Evolutionary conservation across 2,329 filamentous ascomycete species (phyloP).

Genomic region (Bisporella sp.): DNA sequence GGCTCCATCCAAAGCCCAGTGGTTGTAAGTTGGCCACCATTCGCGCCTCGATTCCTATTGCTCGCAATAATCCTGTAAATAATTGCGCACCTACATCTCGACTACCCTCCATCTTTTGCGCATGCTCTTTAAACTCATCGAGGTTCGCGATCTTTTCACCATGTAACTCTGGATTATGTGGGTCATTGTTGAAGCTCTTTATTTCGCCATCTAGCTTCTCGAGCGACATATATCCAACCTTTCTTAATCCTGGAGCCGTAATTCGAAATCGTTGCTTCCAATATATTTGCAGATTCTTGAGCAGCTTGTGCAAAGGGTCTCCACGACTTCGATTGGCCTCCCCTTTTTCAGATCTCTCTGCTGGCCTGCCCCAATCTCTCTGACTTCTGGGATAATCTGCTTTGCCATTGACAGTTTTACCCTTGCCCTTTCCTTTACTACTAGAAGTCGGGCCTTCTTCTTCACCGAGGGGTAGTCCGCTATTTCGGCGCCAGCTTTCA

Average conservation of each 20-base stretch:
- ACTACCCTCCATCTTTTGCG: conserved; percentile 68
- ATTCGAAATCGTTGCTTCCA: conserved; percentile 83
- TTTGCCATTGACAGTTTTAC: conserved; percentile 30
- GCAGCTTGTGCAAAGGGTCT: conserved; percentile 70
- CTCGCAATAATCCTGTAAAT: conserved; percentile 79
- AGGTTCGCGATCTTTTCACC: conserved; percentile 69
- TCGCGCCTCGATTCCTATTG: conserved; percentile 72
- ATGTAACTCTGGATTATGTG: conserved; percentile 55
- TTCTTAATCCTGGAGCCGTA: conserved; percentile 74
- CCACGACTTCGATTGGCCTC: conserved; percentile 72
- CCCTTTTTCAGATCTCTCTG: conserved; percentile 62
- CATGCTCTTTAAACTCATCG: conserved; percentile 60
- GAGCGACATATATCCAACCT: conserved; percentile 81
- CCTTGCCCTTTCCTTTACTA: conserved; percentile 29
- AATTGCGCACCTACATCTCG: conserved; percentile 83
- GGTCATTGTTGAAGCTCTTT: conserved; percentile 58
- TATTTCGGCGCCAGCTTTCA: conserved; percentile 64
- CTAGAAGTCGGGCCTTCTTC: conserved; percentile 28
- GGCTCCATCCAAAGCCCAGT: conserved; percentile 85
- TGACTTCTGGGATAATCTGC: conserved; percentile 33
- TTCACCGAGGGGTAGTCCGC: conserved; percentile 47
- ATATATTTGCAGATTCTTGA: conserved; percentile 72
- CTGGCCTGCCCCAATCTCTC: conserved; percentile 66
- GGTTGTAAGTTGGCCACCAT: conserved; percentile 82
- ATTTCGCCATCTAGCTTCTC: conserved; percentile 67